Percentiles rank a stretch among this genome's conserved stretches.
Conservation (phyloP, 331 rosid genomes). For the Telfairia occidentalis region DNA sequence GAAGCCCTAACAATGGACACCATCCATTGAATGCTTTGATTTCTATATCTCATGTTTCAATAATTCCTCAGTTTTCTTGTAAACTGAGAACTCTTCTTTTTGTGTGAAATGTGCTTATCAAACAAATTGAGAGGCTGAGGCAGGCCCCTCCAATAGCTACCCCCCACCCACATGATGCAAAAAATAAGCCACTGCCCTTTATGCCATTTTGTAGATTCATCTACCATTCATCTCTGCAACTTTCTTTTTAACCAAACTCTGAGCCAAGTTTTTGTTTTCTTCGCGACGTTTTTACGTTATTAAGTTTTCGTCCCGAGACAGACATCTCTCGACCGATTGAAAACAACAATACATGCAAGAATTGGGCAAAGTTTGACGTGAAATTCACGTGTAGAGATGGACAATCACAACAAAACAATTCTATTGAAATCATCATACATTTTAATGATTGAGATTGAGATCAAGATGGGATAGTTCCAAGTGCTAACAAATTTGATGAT, state of each 20-base stretch:
- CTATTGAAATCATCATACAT: background rate
- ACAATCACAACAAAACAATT: background rate
- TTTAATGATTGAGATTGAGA: background rate
- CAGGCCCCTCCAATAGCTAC: background rate
- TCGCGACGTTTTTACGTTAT: background rate
- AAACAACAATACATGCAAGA: background rate
- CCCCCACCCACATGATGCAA: background rate
- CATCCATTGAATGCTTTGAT: background rate
- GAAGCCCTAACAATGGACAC: background rate
- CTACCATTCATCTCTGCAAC: background rate
- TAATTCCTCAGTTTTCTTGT: conserved; percentile 2
- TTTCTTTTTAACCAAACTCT: background rate
- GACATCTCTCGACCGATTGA: background rate
- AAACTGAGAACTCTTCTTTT: background rate
- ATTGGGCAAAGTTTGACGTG: background rate
- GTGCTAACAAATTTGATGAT: conserved; percentile 7
- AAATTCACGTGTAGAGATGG: background rate
- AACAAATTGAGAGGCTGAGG: background rate
- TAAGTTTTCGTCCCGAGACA: background rate
- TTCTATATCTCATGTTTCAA: background rate
- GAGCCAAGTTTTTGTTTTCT: background rate
- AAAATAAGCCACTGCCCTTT: background rate
- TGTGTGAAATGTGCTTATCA: background rate
- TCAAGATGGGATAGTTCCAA: background rate
- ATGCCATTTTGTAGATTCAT: background rate